Base-by-base conservation (phyloP, 495 filamentous ascomycete species). In the Hyaloscypha variabilis region DNA sequence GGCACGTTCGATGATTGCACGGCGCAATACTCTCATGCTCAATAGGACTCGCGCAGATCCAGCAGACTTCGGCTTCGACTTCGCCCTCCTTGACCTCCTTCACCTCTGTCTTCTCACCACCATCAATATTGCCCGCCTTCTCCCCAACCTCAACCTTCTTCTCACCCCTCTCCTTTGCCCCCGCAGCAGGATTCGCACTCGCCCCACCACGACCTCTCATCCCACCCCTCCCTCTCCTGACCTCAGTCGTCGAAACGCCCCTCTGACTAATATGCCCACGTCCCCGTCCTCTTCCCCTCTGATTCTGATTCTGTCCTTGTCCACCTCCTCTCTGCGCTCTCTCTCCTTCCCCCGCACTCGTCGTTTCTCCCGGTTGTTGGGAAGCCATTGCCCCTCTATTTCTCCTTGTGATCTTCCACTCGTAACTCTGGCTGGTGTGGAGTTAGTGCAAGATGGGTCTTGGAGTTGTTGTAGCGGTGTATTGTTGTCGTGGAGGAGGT, bases 1-100 rank as follows among this genome's bases (percentile, higher is more conserved):
- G 95, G 75, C 95, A 99, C 11, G 93, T 97, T 23, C 88, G 83
- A 77, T 99, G 96, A 74, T 95, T 97, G 76, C 95, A 99, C 17
- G 95, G 95, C 21, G 93, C 87, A 54, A 98, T 84, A 3, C 92
- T 89, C 60, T 88, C 88, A 79, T 97, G 93, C 55, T 87, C 85
- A 58, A 98, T 89, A 1, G 86, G 85, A 49, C 91, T 94, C 26
- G 96, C 93, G 75, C 95, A 99, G 66, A 99, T 98, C 77, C 97
- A 98, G 82, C 95, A 99, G 62, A 97, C 82, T 58, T 96, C 91
- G 10, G 83, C 86, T 66, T 94, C 91, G 26, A 82, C 81, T 46
- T 86, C 87, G 63, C 87, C 83, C 13, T 82, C 61, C 25, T 51
- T 56, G 26, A 30, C 56, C 23, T 26, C 23, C 5, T n/a, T 55